These are phyloP conservation scores for Trametes cinnabarina DNA, from an alignment of 768 basidiomycete genomes.

Conservation along the genomic window DNA sequence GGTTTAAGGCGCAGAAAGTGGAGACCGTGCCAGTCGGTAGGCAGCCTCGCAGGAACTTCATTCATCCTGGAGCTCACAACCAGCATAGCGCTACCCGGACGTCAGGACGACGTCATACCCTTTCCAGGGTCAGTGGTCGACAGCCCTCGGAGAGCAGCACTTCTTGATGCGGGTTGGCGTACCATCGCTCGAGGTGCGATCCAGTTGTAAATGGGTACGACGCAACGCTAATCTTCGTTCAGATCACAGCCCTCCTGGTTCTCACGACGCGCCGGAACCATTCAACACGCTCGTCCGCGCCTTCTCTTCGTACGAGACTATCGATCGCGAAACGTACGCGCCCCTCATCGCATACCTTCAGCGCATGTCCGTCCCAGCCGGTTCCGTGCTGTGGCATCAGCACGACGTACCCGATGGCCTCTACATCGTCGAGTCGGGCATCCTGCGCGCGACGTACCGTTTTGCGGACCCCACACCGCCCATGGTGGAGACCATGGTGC, in stretches of 20 bases:
- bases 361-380: conserved; percentile 53
- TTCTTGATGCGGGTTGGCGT: conserved; percentile 69
- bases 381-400: conserved; percentile 69
- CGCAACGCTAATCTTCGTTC: conserved; percentile 6
- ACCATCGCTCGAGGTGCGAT: conserved; percentile 61
- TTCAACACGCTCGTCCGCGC: conserved; percentile 73
- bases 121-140: conserved; percentile 46
- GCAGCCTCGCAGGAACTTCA: conserved; percentile 26
- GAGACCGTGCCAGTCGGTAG: conserved; percentile 46
- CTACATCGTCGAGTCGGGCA: conserved; percentile 86
- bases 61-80: neutral
- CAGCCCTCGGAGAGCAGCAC: conserved; percentile 63
- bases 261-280: conserved; percentile 51
- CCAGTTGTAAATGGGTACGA: neutral
- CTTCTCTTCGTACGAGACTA: conserved; percentile 69
- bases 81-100: conserved; percentile 52
- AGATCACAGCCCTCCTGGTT: conserved; percentile 2
- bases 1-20: conserved; percentile 66
- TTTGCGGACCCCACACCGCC: conserved; percentile 66
- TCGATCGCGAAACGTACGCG: conserved; percentile 55
- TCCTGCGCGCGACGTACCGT: conserved; percentile 76
- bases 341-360: conserved; percentile 73
- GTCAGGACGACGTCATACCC: conserved; percentile 49
- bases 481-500: conserved; percentile 90
- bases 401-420: conserved; percentile 78